Conservation (phyloP, 139 green algal genomes). For the Coelastrella sp. region DNA sequence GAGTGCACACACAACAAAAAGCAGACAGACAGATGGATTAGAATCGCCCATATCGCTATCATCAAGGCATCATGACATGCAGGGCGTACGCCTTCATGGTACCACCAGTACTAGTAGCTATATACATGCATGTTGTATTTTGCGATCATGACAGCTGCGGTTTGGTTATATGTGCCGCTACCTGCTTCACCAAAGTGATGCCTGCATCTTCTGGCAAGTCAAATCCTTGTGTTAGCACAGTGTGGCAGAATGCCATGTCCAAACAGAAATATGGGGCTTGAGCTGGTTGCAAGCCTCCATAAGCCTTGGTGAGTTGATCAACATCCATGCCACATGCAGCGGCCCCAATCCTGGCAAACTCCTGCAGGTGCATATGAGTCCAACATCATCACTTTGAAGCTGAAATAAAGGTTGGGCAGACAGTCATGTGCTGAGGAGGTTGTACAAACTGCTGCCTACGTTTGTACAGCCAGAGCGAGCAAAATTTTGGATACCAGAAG, state of each 20-base stretch:
- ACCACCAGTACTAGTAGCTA: too few relatives aligned
- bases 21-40: too few relatives aligned
- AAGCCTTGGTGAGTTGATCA: not conserved
- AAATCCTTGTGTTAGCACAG: constrained; percentile 92
- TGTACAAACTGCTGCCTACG: not conserved
- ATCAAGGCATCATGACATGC: too few relatives aligned
- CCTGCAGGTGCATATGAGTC: constrained; percentile 42
- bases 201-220: constrained; percentile 51
- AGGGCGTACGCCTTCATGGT: too few relatives aligned
- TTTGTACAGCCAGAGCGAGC: not conserved
- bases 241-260: constrained; percentile 90
- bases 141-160: too few relatives aligned
- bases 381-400: not conserved
- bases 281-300: constrained; percentile 44
- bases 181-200: constrained; percentile 65
- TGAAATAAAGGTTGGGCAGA: not conserved
- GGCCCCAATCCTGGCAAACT: constrained; percentile 55
- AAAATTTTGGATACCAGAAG: too few relatives aligned
- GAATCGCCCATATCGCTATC: too few relatives aligned
- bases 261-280: constrained; percentile 92
- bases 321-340: constrained; percentile 51
- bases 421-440: not conserved
- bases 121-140: too few relatives aligned
- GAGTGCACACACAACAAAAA: too few relatives aligned
- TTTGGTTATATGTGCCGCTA: too few relatives aligned